Conservation (phyloP, 2,329 filamentous ascomycete species). For the Ceratocystiopsis minuta region DNA sequence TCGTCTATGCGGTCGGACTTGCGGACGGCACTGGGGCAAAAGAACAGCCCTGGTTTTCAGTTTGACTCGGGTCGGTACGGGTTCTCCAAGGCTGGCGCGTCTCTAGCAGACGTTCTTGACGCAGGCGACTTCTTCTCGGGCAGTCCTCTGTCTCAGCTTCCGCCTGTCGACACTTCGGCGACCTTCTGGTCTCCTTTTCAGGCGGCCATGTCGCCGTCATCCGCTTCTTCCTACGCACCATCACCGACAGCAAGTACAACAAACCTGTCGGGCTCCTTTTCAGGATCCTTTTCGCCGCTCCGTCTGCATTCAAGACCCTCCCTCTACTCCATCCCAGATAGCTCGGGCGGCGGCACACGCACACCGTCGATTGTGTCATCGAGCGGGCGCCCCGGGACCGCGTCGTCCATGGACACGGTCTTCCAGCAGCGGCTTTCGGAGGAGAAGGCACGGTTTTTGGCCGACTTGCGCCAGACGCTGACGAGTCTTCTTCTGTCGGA, state of each 20-base stretch:
- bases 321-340: background rate
- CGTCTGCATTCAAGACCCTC: slow-evolving; percentile 21
- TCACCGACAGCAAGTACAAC: slow-evolving; percentile 44
- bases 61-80: slow-evolving; percentile 49
- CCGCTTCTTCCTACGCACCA: slow-evolving; percentile 39
- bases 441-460: slow-evolving; percentile 62
- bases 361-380: slow-evolving; percentile 22
- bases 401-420: slow-evolving; percentile 49
- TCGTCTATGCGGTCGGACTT: slow-evolving; percentile 18
- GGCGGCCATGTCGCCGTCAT: slow-evolving; percentile 43
- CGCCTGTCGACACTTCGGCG: slow-evolving; percentile 55
- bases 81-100: slow-evolving; percentile 35
- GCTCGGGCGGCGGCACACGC: slow-evolving; percentile 6
- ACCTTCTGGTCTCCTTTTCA: slow-evolving; percentile 88
- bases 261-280: slow-evolving; percentile 34
- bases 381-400: slow-evolving; percentile 39
- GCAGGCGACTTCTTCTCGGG: slow-evolving; percentile 51
- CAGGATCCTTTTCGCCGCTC: slow-evolving; percentile 18
- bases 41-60: slow-evolving; percentile 43
- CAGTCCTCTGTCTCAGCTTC: slow-evolving; percentile 45
- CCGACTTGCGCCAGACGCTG: slow-evolving; percentile 59
- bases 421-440: slow-evolving; percentile 42
- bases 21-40: slow-evolving; percentile 35
- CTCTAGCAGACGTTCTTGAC: slow-evolving; percentile 48
- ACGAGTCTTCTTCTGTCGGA: slow-evolving; percentile 79